Evolutionary conservation across 208 protist genomes (phyloP), one percentile per base, ranked within the genome.

Genomic region (Trypanosoma grayi): DNA sequence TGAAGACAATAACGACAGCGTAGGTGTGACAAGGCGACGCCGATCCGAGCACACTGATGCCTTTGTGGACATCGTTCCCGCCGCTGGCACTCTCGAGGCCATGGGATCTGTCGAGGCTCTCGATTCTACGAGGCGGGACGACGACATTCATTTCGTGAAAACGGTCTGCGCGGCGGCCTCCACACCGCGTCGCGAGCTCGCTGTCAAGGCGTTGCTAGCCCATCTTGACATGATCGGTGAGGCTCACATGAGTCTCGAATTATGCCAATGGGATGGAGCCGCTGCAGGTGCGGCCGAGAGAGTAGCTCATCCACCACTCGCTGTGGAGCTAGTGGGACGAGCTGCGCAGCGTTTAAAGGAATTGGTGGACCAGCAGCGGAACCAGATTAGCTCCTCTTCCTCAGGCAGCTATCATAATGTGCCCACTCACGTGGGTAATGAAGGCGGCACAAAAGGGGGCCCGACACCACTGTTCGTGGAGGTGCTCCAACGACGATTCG

Each of bases 141-240:
- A 60, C 5, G 61, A 67, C 24, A 20, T 54, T 30, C 28, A 24
- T 1, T 63, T 63, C 45, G 46, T 63, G 16, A 37, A 54, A 45
- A 39, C 1, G 10, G 39, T 47, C 24, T 18, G 1, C 11, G 40
- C 2, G 16, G 18, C 20, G 25, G 11, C 37, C 2, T 45, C 18
- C 34, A 33, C 1, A 34, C 61, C 51, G 27, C 30, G 30, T 31
- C 25, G 37, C 11, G 22, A 41, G 14, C 18, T 28, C 40, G 27
- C 34, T 4, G 37, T 60, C 10, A 33, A 45, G 14, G 30, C 13
- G 3, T 8, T 67, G 6, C 16, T 53, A 5, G 54, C 51, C 13
- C 63, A 69, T n/a, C 28, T 69, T 36, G 14, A 69, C 2, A 44
- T 69, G 63, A 34, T 61, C 2, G 16, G 31, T 36, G 63, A 69